Evolutionary conservation across 2,329 filamentous ascomycete genomes (phyloP).

Genomic region (Cercospora sesami): DNA sequence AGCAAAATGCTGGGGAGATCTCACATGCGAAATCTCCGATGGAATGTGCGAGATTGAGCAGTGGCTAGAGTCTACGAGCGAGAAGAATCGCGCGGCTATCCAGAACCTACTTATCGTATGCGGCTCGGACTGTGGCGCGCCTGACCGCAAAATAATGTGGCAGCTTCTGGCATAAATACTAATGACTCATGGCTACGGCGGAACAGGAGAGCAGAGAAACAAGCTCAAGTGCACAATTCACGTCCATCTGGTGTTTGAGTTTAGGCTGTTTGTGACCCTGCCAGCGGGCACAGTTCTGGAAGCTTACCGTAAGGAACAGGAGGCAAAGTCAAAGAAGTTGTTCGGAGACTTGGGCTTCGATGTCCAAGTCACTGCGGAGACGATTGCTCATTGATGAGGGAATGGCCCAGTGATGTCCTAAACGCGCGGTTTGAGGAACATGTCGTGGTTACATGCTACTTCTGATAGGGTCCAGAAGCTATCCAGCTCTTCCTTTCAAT

Average conservation of each 20-base stretch:
- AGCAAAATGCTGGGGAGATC: background rate
- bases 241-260: background rate
- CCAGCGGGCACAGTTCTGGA: no score
- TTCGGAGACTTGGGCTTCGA: background rate
- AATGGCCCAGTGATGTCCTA: no score
- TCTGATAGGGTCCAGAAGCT: no score
- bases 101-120: background rate
- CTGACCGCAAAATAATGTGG: background rate
- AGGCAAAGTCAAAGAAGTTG: fast-evolving
- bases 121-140: no score
- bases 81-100: background rate
- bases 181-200: background rate
- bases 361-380: background rate
- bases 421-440: no score
- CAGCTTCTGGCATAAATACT: background rate
- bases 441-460: no score
- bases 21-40: no score
- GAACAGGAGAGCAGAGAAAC: background rate
- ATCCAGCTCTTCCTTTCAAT: no score
- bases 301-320: background rate
- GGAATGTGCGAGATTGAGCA: background rate
- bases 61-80: background rate
- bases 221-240: background rate
- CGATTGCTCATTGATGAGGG: no score
- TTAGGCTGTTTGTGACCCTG: no score